Base-by-base conservation (phyloP, 129 eudicot species). In the Tagetes erecta region DNA sequence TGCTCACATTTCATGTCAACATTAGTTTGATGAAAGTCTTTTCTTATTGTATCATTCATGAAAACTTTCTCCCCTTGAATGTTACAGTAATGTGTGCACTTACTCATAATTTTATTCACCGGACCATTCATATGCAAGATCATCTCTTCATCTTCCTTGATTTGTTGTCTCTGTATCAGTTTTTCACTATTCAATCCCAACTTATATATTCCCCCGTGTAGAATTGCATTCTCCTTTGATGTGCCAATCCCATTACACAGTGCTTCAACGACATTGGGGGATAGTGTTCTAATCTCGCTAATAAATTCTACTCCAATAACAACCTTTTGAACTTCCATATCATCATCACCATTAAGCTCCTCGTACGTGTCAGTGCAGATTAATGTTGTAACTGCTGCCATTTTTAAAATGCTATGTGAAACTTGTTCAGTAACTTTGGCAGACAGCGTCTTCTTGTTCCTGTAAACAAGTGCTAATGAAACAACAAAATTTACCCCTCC, bases 401-500 rank as follows among this genome's bases (percentile, higher is more conserved):
- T 71, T 49, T 67, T 79, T 3, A 40, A 33, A 52, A 65, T 41
- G 27, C 58, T 64, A 63, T 49, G 71, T 30, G 75, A 35, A 72
- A 75, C 82, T 67, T 69, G 78, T 39, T 58, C 69, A 30, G 47
- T 65, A 35, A 55, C 82, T 6, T 67, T 72, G 20, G 38, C 72
- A 6, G 33, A 47, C n/a, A 85, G 68, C 27, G 55, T 64, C 13
- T 53, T 13, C 9, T 47, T 10, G 13, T 78, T 81, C 84, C 84
- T 68, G 35, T 70, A 59, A 46, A 44, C 35, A 40, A 68, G 39
- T 31, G 86, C 86, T n/a, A 79, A 3, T 30, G 89, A 75, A 69
- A 85, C 64, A 37, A 82, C 84, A 41, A 79, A 71, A 27, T 82
- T 78, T 8, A 82, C 71, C 5, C 80, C 84, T 36, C 82, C 86